These are phyloP conservation scores for Prunus dulcis DNA, from an alignment of 306 rosid species.

Conservation along the genomic window DNA sequence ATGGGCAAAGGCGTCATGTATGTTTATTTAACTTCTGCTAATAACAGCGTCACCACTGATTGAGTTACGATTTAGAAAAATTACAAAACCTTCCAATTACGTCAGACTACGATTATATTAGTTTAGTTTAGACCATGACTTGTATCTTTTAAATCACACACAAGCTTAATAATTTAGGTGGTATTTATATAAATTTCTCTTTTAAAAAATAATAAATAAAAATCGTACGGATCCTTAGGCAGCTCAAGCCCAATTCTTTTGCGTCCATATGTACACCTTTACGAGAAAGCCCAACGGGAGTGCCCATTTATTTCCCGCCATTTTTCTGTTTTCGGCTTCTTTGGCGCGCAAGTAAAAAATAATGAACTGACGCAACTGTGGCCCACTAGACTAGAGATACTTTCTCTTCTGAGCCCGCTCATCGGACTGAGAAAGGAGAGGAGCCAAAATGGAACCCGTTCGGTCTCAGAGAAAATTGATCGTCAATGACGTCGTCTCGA, in stretches of 20 bases:
- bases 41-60: too few relatives aligned
- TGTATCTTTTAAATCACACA: too few relatives aligned
- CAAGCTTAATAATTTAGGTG: fast-evolving
- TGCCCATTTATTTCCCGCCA: slow-evolving; percentile 55
- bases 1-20: too few relatives aligned
- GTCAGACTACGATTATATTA: too few relatives aligned
- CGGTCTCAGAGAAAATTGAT: slow-evolving; percentile 43
- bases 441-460: slow-evolving; percentile 50
- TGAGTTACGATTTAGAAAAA: too few relatives aligned
- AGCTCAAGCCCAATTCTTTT: not conserved
- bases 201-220: too few relatives aligned
- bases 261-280: not conserved
- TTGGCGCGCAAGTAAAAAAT: slow-evolving; percentile 35
- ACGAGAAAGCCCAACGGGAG: not conserved
- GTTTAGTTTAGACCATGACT: too few relatives aligned
- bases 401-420: not conserved
- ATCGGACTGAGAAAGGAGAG: not conserved
- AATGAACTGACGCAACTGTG: not conserved
- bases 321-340: slow-evolving; percentile 7
- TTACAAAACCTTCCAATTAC: too few relatives aligned
- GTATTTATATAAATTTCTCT: too few relatives aligned
- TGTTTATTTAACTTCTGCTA: too few relatives aligned
- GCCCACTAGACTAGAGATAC: not conserved
- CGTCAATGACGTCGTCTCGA: slow-evolving; percentile 26
- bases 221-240: too few relatives aligned